Base-by-base conservation (phyloP, 495 filamentous ascomycete genomes). In the Annulohypoxylon stygium region DNA sequence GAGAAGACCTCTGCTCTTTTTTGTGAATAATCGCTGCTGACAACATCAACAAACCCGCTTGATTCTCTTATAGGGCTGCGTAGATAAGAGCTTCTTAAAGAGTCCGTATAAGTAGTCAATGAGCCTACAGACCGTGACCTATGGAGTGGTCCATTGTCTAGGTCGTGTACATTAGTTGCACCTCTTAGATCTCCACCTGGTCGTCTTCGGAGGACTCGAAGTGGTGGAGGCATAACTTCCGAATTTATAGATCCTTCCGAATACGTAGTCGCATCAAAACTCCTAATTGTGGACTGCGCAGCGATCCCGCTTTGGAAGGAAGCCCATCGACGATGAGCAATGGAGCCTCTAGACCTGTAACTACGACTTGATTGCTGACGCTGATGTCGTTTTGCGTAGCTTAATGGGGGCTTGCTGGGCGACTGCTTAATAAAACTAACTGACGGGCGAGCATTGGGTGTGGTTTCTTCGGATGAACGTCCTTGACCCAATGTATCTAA, bases 151-250 rank as follows among this genome's bases (percentile, higher is more conserved):
- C 84, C 30, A 5, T 75, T 75, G 54, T 92, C 88, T 7, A 92
- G 76, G 45, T 94, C 93, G 69, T 88, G 88, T 25, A 92, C 91
- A 77, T 92, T 93, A 30, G 88, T 86, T 57, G 90, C 93, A 25
- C 91, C 93, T 70, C 93, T 90, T 58, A 99, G 83, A 82, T 98
- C 91, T 39, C 96, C 94, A 55, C 96, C 96, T 16, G 95, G 97
- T 30, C 93, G 88, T 76, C 96, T 88, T 65, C 96, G 89, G 45
- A 99, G 89, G 67, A 92, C 87, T 23, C 86, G 80, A n/a, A 86
- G 78, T n/a, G 87, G 86, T 23, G 79, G 77, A 0, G 85, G 85
- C 51, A 84, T 79, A 6, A 81, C 73, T 43, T 81, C 80, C 0
- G 82, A 79, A 7, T 68, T 43, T 16, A 80, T 73, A 2, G 81